phyloP scores from a whole-genome alignment of 2,329 filamentous ascomycete species.

The Diaporthe humulicola region DNA sequence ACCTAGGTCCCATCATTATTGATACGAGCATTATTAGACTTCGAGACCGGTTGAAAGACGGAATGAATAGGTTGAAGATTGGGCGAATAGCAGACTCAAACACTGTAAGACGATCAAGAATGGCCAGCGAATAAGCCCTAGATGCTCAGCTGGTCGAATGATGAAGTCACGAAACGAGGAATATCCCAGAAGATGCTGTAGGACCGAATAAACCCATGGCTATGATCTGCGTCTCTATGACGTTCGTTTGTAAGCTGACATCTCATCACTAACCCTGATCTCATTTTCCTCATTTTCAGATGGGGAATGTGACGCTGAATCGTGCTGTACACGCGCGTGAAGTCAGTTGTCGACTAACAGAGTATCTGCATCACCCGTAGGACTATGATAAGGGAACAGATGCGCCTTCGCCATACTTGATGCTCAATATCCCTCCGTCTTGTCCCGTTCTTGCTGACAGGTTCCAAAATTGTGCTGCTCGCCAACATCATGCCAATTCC shows the following conservation, averaged over 20 bases:
- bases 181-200: not conserved
- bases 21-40: not conserved
- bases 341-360: not conserved
- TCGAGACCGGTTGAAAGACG: not conserved
- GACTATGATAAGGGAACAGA: not conserved
- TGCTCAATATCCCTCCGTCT: constrained; percentile 11
- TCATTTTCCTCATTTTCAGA: not conserved
- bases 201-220: not conserved
- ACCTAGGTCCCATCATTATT: too few relatives aligned
- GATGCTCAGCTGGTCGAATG: not conserved
- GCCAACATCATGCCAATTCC: not conserved
- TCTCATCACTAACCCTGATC: not conserved
- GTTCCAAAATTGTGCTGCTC: constrained; percentile 9
- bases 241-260: not conserved
- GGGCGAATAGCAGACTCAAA: not conserved
- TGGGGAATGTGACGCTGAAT: not conserved
- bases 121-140: not conserved
- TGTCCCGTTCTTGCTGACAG: not conserved
- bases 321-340: not conserved
- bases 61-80: not conserved
- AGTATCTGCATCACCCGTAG: not conserved
- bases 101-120: not conserved
- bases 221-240: not conserved
- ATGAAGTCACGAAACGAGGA: not conserved
- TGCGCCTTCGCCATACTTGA: constrained; percentile 20